Percentiles rank a stretch among this genome's conserved stretches.
phyloP scores from a whole-genome alignment of 2,329 filamentous ascomycete genomes.

The Microsporum ferrugineum region DNA sequence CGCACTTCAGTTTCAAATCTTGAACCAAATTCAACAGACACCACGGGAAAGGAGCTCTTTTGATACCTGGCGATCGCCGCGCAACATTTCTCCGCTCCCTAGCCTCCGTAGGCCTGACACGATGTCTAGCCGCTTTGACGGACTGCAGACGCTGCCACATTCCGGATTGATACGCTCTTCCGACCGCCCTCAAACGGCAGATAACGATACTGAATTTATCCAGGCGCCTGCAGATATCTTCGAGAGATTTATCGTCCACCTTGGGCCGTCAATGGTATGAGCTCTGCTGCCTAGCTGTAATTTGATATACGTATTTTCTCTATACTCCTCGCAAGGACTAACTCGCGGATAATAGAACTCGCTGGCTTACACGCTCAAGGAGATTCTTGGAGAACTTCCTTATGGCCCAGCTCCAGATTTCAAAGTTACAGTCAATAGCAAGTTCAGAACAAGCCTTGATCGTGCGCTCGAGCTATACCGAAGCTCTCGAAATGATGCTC shows the following conservation, averaged over 20 bases:
- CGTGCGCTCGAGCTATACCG: constrained; percentile 75
- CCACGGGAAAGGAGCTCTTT: not conserved
- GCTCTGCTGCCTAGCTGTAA: not conserved
- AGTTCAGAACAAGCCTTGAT: constrained; percentile 66
- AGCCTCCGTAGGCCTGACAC: not conserved
- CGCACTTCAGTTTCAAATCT: constrained; percentile 72
- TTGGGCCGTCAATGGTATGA: constrained; percentile 74
- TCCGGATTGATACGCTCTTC: constrained; percentile 1
- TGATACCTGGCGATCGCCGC: constrained; percentile 1
- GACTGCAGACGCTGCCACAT: constrained; percentile 3
- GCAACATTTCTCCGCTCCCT: constrained; percentile 9
- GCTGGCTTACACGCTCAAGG: constrained; percentile 77
- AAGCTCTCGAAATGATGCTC: constrained; percentile 59
- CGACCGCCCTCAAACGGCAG: not conserved
- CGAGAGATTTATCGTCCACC: constrained; percentile 71
- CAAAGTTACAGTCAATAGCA: constrained; percentile 62
- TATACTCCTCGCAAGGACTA: constrained; percentile 3
- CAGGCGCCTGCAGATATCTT: constrained; percentile 67
- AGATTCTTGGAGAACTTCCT: constrained; percentile 77
- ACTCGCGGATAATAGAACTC: constrained; percentile 50
- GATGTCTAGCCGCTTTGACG: not conserved
- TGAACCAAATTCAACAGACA: constrained; percentile 47
- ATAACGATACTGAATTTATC: constrained; percentile 8
- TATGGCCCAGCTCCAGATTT: constrained; percentile 60
- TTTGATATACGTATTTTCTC: constrained; percentile 1